phyloP scores from a whole-genome alignment of 2,329 filamentous ascomycete species.

The Lachnellula subtilissima region DNA sequence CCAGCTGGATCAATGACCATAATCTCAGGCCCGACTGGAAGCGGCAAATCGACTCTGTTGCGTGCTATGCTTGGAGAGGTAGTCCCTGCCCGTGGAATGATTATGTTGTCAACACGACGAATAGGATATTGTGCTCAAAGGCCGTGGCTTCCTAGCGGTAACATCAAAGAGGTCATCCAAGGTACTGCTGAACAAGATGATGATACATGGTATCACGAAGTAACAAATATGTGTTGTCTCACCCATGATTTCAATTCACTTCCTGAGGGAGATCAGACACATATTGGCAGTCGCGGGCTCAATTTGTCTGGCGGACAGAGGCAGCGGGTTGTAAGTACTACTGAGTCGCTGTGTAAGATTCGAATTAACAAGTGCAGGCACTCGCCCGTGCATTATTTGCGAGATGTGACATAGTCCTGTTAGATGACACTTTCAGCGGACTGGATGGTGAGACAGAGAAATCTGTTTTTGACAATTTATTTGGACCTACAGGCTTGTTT shows the following conservation, averaged over 20 bases:
- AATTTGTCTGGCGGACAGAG: slow-evolving; percentile 43
- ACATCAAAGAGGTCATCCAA: slow-evolving; percentile 32
- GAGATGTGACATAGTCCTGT: slow-evolving; percentile 34
- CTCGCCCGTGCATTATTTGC: slow-evolving; percentile 45
- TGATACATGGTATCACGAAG: slow-evolving; percentile 31
- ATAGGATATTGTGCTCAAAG: slow-evolving; percentile 36
- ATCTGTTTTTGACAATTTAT: slow-evolving; percentile 38
- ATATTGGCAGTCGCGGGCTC: slow-evolving; percentile 39
- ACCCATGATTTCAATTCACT: slow-evolving; percentile 27
- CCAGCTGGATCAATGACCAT: slow-evolving; percentile 9
- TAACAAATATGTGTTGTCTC: slow-evolving; percentile 25
- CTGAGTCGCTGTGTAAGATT: neutral
- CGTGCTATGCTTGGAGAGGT: slow-evolving; percentile 31
- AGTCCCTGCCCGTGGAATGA: slow-evolving; percentile 17
- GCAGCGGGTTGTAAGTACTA: slow-evolving; percentile 35
- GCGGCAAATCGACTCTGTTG: slow-evolving; percentile 31
- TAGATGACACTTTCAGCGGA: slow-evolving; percentile 45
- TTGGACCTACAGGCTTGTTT: slow-evolving; percentile 40
- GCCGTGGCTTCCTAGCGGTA: slow-evolving; percentile 36
- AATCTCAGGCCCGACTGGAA: slow-evolving; percentile 26
- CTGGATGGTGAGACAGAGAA: slow-evolving; percentile 42
- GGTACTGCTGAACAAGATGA: slow-evolving; percentile 11
- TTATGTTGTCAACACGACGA: slow-evolving; percentile 25
- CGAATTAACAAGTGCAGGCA: slow-evolving; percentile 20
- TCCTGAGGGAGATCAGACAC: slow-evolving; percentile 34